These are phyloP conservation scores for Phanerochaete sordida DNA, from an alignment of 768 basidiomycete genomes.

Conservation along the genomic window DNA sequence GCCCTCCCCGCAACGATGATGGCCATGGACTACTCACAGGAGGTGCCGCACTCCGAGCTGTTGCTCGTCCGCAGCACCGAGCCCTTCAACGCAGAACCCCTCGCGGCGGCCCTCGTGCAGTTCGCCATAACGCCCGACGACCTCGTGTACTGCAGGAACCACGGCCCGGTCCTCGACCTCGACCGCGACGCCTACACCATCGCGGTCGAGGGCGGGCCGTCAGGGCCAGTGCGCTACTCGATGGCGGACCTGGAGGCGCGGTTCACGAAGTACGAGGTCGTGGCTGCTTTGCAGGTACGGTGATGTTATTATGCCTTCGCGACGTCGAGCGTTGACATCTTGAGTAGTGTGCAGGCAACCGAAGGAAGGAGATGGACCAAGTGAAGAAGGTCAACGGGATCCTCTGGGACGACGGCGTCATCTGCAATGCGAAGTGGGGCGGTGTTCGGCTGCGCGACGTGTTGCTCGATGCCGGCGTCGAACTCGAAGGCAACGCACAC, in stretches of 20 bases:
- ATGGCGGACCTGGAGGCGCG: slow-evolving; percentile 35
- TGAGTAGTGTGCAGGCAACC: slow-evolving; percentile 25
- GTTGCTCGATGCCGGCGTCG: slow-evolving; percentile 42
- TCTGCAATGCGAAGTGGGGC: slow-evolving; percentile 66
- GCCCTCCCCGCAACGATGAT: background rate
- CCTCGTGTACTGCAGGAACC: slow-evolving; percentile 70
- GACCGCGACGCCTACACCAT: slow-evolving; percentile 42
- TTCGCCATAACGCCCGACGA: slow-evolving; percentile 59
- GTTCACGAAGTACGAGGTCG: slow-evolving; percentile 34
- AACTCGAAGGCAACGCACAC: slow-evolving; percentile 28
- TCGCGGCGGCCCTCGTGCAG: slow-evolving; percentile 49
- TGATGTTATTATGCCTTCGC: background rate
- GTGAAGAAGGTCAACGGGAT: slow-evolving; percentile 21
- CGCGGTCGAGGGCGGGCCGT: slow-evolving; percentile 33
- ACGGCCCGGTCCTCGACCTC: slow-evolving; percentile 55
- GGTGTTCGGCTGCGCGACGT: slow-evolving; percentile 58
- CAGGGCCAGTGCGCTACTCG: slow-evolving; percentile 31
- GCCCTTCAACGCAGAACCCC: slow-evolving; percentile 73
- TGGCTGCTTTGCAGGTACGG: slow-evolving; percentile 27
- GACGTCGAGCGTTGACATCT: background rate
- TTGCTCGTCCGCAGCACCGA: slow-evolving; percentile 41
- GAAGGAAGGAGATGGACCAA: slow-evolving; percentile 22
- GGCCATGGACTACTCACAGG: slow-evolving; percentile 20
- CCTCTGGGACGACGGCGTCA: slow-evolving; percentile 51
- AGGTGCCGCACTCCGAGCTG: slow-evolving; percentile 47